Evolutionary conservation across 169 alveolate species (phyloP), one percentile per base, ranked within the genome.

Genomic region (Fabrea salina): DNA sequence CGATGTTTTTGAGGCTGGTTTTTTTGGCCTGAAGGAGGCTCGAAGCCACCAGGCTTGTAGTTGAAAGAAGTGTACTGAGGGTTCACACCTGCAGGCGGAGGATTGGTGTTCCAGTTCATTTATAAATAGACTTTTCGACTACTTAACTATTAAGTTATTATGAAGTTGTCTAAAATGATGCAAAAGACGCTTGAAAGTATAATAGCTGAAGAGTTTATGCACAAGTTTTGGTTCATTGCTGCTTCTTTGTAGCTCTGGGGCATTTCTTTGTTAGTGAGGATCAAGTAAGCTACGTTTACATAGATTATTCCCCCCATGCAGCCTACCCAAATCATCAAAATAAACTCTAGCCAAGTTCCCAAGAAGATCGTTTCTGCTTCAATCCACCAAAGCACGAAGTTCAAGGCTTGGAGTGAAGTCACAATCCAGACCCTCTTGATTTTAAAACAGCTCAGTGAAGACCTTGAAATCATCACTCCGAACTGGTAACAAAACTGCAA

Each of bases 241-340:
- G 80, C 51, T 78, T 83, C 89, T 53, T 78, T 75, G 40, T 49
- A 53, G 47, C 61, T 67, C 53, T 33, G 49, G 7, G 66, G 27
- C 16, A 83, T 71, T n/a, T 27, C 19, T 53, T 79, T 70, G n/a
- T 82, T 41, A 59, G 77, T 71, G 13, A 78, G 41, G 27, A 83
- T 37, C 32, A 47, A 41, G 72, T 71, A 47, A n/a, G 70, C 68
- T n/a, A 59, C 61, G 19, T 79, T 80, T 11, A 78, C 78, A 64
- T 78, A 70, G 25, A 75, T 54, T 1, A 72, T 56, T 13, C 89
- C 89, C 44, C 84, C 89, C 43, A 80, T 70, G 35, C 71, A 66
- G 7, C 89, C 89, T 22, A 79, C 86, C 77, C 75, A 71, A 79
- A 84, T 70, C 53, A 83, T 22, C 80, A 25, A 74, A 35, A 84